Conservation (phyloP, 768 basidiomycete genomes). For the Candolleomyces aberdarensis region DNA sequence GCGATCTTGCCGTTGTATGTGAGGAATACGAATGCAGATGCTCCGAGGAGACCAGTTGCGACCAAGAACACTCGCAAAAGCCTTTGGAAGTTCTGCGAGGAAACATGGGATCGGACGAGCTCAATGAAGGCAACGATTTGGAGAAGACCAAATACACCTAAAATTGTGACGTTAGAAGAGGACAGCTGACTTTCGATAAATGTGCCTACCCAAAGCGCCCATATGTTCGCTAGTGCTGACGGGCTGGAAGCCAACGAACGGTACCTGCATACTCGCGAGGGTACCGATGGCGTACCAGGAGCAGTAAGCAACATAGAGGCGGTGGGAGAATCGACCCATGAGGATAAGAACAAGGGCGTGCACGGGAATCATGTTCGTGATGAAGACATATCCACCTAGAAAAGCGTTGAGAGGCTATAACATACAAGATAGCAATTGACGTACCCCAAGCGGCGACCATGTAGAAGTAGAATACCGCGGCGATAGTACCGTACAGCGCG, state of each 20-base stretch:
- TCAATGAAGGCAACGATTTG: constrained; percentile 95
- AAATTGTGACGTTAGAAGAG: constrained; percentile 7
- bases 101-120: constrained; percentile 84
- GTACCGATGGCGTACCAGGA: constrained; percentile 99
- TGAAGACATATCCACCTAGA: constrained; percentile 95
- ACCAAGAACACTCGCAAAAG: constrained; percentile 72
- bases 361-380: constrained; percentile 99
- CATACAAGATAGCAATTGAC: constrained; percentile 17
- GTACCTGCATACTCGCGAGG: constrained; percentile 97
- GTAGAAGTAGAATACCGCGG: constrained; percentile 98
- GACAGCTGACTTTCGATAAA: not conserved
- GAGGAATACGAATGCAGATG: constrained; percentile 69
- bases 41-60: constrained; percentile 66
- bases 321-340: constrained; percentile 92
- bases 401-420: constrained; percentile 4
- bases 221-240: constrained; percentile 97
- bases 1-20: constrained; percentile 96
- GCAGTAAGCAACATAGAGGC: constrained; percentile 93
- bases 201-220: constrained; percentile 82
- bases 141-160: constrained; percentile 92
- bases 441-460: constrained; percentile 99
- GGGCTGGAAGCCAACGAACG: constrained; percentile 99
- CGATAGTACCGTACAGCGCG: constrained; percentile 83
- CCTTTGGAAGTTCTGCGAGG: constrained; percentile 88
- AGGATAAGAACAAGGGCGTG: constrained; percentile 92